Evolutionary conservation across 768 basidiomycete species (phyloP), one percentile per base, ranked within the genome.

Genomic region (Auricularia cornea): DNA sequence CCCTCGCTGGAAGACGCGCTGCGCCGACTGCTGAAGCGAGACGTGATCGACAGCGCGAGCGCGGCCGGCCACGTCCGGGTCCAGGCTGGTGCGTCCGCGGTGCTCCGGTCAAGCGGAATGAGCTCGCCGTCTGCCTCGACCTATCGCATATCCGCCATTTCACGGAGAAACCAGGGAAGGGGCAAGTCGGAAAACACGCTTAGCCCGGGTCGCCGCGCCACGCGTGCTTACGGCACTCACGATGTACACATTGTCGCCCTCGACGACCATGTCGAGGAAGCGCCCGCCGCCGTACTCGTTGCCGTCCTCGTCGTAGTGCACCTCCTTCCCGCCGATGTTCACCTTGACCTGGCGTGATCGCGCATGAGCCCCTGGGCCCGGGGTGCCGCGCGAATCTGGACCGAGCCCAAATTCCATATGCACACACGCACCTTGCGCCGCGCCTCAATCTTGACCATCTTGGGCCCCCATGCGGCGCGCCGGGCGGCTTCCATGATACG

Each of bases 201-300:
- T 48, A 48, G 44, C 44, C 16, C 20, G 44, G 6, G 5, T 48
- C 16, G 35, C 35, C 16, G 35, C 35, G 44, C 44, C 44, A 48
- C 44, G 20, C 35, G 35, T 38, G 35, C 44, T 48, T 48, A 48
- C 44, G 44, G 44, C 44, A 48, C 89, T 72, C 71, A 92, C 90
- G 63, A 93, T 80, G 75, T 83, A 94, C 44, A 94, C 90, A 40
- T 86, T 71, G 51, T 82, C 77, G 52, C 85, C 85, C 64, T 92
- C 89, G 12, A 95, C 92, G 23, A 92, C 80, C 85, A 93, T 85
- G 64, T 94, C 91, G 64, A 93, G 77, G 75, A 76, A 81, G 71
- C 80, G 59, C 62, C 20, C 83, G 8, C 80, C 82, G 32, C 73
- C 72, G 28, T 76, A 70, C 20, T 73, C 66, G 63, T 82, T 80